Conservation (phyloP, 345 rosid species). For the Sisymbrium altissimum region DNA sequence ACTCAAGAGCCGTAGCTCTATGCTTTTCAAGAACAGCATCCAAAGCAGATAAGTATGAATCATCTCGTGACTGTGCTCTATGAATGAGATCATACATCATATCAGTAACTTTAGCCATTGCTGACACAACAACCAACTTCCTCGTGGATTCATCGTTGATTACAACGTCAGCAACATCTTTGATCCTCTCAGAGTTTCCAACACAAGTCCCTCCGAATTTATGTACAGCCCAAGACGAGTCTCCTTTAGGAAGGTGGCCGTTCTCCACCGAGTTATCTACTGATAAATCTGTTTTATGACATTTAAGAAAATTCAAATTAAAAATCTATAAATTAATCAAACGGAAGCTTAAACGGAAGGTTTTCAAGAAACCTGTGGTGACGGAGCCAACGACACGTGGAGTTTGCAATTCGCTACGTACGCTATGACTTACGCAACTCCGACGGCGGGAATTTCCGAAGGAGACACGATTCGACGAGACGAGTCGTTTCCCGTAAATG, state of each 20-base stretch:
- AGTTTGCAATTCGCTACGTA: conserved; percentile 38
- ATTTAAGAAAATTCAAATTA: conserved; percentile 21
- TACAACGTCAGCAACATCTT: conserved; percentile 75
- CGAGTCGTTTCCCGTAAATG: conserved; percentile 14
- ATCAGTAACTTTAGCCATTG: conserved; percentile 96
- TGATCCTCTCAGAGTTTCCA: conserved; percentile 78
- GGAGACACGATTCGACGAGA: conserved; percentile 28
- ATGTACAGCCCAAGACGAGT: conserved; percentile 80
- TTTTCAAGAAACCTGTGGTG: conserved; percentile 50
- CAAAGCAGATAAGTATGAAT: conserved; percentile 65
- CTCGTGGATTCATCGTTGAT: conserved; percentile 56
- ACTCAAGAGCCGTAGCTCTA: conserved; percentile 62
- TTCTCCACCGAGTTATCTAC: conserved; percentile 51
- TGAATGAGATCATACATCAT: conserved; percentile 88
- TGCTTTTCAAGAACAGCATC: conserved; percentile 83
- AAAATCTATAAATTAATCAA: not conserved
- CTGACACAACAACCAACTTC: conserved; percentile 89
- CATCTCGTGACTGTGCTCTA: conserved; percentile 83
- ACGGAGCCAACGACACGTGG: conserved; percentile 41
- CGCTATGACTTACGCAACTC: conserved; percentile 12
- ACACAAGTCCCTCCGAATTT: conserved; percentile 98
- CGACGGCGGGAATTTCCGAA: conserved; percentile 18
- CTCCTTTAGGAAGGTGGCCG: conserved; percentile 57
- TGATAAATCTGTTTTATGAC: conserved; percentile 56
- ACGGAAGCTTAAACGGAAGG: not conserved